These are phyloP conservation scores for Podila clonocystis DNA, from an alignment of 192 early-diverging fungal genomes.

Conservation along the genomic window DNA sequence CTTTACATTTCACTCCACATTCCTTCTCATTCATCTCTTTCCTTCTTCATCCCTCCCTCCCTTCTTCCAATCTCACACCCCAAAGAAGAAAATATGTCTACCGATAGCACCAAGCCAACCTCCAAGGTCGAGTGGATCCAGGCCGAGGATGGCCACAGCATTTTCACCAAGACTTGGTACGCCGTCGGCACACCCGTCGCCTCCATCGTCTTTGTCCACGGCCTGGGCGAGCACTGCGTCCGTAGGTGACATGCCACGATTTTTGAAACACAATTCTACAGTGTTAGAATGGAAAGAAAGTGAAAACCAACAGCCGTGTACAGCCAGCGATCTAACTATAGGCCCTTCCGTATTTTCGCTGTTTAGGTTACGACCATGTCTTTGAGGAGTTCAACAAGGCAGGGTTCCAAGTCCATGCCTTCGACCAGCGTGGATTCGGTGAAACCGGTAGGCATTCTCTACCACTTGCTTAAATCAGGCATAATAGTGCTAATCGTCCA, in stretches of 20 bases:
- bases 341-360: not conserved
- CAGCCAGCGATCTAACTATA: not conserved
- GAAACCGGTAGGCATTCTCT: constrained; percentile 51
- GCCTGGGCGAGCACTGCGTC: constrained; percentile 63
- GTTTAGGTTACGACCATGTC: constrained; percentile 63
- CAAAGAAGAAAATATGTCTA: constrained; percentile 5
- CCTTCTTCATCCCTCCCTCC: not conserved
- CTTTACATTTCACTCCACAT: not conserved
- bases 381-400: constrained; percentile 61
- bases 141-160: constrained; percentile 46
- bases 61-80: not conserved
- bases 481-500: not conserved
- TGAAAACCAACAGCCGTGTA: not conserved
- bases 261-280: too few species aligned
- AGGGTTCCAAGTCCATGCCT: constrained; percentile 66
- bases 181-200: constrained; percentile 38
- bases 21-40: not conserved
- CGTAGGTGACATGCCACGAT: constrained; percentile 20
- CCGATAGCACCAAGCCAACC: constrained; percentile 7
- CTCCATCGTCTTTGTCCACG: constrained; percentile 59
- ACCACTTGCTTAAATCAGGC: too few species aligned
- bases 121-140: constrained; percentile 57
- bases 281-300: too few species aligned
- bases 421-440: constrained; percentile 78
- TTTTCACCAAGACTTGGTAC: constrained; percentile 65